A percentile compares a stretch with the other conserved stretches of the same genome.
phyloP scores from a whole-genome alignment of 169 alveolate species.

The Plasmodium relictum region DNA sequence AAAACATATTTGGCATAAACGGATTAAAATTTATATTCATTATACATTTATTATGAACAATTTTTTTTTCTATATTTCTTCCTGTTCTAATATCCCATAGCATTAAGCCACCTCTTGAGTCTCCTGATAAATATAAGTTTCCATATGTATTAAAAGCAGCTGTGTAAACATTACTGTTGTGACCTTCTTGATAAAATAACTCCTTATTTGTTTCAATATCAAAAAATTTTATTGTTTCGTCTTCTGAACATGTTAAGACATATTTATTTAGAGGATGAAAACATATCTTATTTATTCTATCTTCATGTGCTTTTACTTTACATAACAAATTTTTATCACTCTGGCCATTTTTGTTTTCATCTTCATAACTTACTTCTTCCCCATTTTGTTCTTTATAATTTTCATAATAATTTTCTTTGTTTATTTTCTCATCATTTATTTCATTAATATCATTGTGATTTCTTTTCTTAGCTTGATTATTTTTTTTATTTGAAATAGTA shows the following conservation, averaged over 20 bases:
- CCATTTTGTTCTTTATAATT: slow-evolving; percentile 2
- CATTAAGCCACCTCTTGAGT: slow-evolving; percentile 83
- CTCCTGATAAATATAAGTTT: slow-evolving; percentile 85
- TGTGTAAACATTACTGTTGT: slow-evolving; percentile 81
- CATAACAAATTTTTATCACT: slow-evolving; percentile 58
- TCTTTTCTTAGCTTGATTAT: neutral
- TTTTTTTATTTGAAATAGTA: neutral
- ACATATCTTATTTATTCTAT: slow-evolving; percentile 81
- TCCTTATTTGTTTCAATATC: slow-evolving; percentile 81
- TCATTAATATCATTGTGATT: neutral
- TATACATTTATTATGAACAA: slow-evolving; percentile 82
- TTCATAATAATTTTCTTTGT: neutral
- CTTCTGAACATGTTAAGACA: slow-evolving; percentile 81
- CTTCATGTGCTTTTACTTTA: slow-evolving; percentile 81
- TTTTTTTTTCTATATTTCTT: slow-evolving; percentile 79
- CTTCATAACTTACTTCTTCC: neutral
- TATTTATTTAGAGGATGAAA: slow-evolving; percentile 83
- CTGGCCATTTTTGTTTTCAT: neutral
- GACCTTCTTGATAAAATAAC: slow-evolving; percentile 87
- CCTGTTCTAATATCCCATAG: slow-evolving; percentile 87
- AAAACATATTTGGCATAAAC: slow-evolving; percentile 81
- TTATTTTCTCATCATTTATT: neutral
- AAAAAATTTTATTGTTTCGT: slow-evolving; percentile 84
- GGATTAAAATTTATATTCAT: slow-evolving; percentile 86
- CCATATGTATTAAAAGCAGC: slow-evolving; percentile 86